A percentile compares a stretch with the other conserved stretches of the same genome.
phyloP scores from a whole-genome alignment of 2,329 filamentous ascomycete genomes.

The Didymosphaeria variabile region DNA sequence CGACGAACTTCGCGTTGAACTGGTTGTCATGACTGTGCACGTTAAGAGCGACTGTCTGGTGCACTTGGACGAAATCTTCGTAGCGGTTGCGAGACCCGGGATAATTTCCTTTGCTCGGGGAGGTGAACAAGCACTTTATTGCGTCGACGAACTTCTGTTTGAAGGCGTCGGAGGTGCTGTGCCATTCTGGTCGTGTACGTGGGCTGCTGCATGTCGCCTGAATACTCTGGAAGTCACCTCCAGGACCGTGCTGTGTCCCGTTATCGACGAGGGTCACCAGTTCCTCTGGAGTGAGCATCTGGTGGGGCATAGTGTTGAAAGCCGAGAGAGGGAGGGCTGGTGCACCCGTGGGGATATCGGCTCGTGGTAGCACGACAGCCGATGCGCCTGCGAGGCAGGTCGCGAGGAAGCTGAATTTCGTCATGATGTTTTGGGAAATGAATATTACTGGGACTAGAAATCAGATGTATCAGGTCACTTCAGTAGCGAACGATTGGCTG shows the following conservation, averaged over 20 bases:
- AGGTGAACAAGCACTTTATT: constrained; percentile 40
- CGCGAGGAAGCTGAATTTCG: constrained; percentile 2
- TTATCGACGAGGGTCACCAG: constrained; percentile 4
- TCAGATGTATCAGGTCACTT: not conserved
- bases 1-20: constrained; percentile 47
- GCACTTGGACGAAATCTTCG: constrained; percentile 46
- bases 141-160: constrained; percentile 37
- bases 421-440: not conserved
- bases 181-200: constrained; percentile 43
- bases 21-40: constrained; percentile 31
- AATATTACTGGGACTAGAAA: not conserved
- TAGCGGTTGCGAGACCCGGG: constrained; percentile 38
- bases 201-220: constrained; percentile 36
- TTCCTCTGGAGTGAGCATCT: constrained; percentile 1
- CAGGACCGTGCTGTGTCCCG: not conserved
- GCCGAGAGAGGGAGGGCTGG: constrained; percentile 7
- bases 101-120: constrained; percentile 36
- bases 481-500: not conserved
- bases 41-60: constrained; percentile 44
- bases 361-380: not conserved
- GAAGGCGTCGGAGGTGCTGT: constrained; percentile 32
- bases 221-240: not conserved
- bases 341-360: constrained; percentile 7
- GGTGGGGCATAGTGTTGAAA: constrained; percentile 1
- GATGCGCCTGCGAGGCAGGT: constrained; percentile 1